phyloP scores from a whole-genome alignment of 2,329 filamentous ascomycete species.

The Davidsoniella virescens region DNA sequence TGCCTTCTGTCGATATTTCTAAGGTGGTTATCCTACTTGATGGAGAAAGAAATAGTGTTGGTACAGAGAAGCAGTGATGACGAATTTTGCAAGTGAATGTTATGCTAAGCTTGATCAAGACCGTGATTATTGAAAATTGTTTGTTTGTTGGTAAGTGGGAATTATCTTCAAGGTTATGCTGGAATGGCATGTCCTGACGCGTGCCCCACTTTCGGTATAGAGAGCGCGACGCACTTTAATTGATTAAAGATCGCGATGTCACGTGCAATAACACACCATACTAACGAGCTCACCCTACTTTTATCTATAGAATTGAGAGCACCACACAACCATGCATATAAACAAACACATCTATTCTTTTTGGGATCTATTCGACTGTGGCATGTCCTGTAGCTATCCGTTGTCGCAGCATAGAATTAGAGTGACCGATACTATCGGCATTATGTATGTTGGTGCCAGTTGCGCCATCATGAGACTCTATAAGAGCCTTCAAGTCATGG shows the following conservation, averaged over 20 bases:
- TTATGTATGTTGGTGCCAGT: background rate
- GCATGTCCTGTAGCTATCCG: background rate
- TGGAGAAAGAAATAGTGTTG: background rate
- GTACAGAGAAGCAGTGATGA: background rate
- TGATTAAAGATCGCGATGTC: constrained; percentile 11
- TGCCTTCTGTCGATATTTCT: background rate
- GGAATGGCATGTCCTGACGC: background rate
- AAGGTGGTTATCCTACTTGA: background rate
- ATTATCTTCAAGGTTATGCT: background rate
- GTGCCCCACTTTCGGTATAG: constrained; percentile 11
- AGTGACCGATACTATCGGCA: background rate
- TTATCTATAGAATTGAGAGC: background rate
- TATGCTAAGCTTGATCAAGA: background rate
- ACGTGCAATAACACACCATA: constrained; percentile 7
- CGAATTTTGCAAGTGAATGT: background rate
- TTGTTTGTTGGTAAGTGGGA: background rate
- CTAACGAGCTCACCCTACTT: background rate
- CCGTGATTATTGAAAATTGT: background rate
- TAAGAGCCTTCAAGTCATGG: background rate
- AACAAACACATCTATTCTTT: background rate
- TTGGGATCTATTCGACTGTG: background rate
- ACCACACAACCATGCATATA: background rate
- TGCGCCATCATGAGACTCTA: background rate
- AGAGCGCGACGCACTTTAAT: constrained; percentile 3
- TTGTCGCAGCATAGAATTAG: background rate